Base-by-base conservation (phyloP, 768 basidiomycete genomes). In the Collybia sp. region DNA sequence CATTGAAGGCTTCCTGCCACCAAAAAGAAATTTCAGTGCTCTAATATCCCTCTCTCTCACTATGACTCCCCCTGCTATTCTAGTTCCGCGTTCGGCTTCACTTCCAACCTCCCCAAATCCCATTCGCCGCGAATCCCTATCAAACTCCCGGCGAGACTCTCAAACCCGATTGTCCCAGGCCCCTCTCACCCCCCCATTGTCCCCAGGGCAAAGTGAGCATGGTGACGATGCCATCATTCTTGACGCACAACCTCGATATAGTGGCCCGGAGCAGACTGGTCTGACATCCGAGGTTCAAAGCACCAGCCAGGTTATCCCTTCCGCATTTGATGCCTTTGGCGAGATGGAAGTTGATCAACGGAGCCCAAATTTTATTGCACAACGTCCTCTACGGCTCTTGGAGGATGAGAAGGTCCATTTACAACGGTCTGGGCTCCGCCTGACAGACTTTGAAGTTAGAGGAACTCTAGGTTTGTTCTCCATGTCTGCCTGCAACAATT, bases 371-470 rank as follows among this genome's bases (percentile, higher is more conserved):
- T 48, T 45, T 30, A 52, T 47, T 1, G 52, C 58, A 6, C 61
- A 67, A 20, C 71, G 71, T n/a, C 79, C 83, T 2, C 68, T 70
- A 16, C 71, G 82, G 47, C 67, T 80, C 36, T 68, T 90, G 10
- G 85, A 88, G 56, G 82, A 89, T 49, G 85, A 89, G 54, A 66
- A 73, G 55, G 79, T 80, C 33, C 85, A 83, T 55, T 66, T 88
- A 2, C 70, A 77, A 51, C 70, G 70, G 50, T 60, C 69, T 5
- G 84, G 85, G 13, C 68, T 89, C 47, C 80, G 73, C 49, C 63
- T 92, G 43, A 82, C 82, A 5, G 87, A 89, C 60, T 91, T 92
- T 52, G 86, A 91, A 61, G 83, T 90, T 44, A 77, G 82, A 56
- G 86, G 88, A 11, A 83, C 88, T 3, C 60, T 90, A 44, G 88